Evolutionary conservation across 176 grass and related monocot species (phyloP).

Genomic region (Rhynchospora breviuscula): DNA sequence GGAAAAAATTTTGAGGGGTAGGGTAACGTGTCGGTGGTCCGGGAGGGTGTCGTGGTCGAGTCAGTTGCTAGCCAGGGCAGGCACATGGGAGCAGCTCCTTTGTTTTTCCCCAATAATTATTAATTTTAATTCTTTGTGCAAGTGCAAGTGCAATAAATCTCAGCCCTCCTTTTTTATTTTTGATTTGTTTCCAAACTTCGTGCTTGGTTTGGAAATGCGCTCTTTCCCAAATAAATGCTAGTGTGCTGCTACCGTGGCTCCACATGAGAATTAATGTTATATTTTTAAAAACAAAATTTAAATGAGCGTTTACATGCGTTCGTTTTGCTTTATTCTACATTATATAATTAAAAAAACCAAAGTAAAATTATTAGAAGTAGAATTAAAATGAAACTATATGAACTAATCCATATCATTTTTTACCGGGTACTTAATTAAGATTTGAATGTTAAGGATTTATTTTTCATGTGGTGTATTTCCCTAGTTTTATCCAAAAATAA

Average conservation of each 20-base stretch:
- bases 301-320: not conserved
- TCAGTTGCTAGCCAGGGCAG: constrained; percentile 10
- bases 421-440: not conserved
- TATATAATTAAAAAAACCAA: too few relatives aligned
- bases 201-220: not conserved
- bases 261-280: not conserved
- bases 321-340: not conserved
- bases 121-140: not conserved
- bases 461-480: too few relatives aligned
- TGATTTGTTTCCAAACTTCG: not conserved
- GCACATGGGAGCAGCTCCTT: constrained; percentile 5
- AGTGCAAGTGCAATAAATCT: not conserved
- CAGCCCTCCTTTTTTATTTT: not conserved
- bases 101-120: not conserved
- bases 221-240: not conserved
- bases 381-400: not conserved
- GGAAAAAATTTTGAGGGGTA: not conserved
- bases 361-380: too few relatives aligned
- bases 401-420: not conserved
- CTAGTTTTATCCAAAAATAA: too few relatives aligned
- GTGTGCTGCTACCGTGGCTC: not conserved
- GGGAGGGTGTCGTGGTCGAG: not conserved
- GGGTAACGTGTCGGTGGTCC: constrained; percentile 19
- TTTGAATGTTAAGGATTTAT: not conserved
- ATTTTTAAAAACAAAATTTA: not conserved